Percentiles rank a stretch among this genome's conserved stretches.
These are phyloP conservation scores for Thermochaetoides thermophila DNA, from an alignment of 495 filamentous ascomycete species.

Conservation along the genomic window DNA sequence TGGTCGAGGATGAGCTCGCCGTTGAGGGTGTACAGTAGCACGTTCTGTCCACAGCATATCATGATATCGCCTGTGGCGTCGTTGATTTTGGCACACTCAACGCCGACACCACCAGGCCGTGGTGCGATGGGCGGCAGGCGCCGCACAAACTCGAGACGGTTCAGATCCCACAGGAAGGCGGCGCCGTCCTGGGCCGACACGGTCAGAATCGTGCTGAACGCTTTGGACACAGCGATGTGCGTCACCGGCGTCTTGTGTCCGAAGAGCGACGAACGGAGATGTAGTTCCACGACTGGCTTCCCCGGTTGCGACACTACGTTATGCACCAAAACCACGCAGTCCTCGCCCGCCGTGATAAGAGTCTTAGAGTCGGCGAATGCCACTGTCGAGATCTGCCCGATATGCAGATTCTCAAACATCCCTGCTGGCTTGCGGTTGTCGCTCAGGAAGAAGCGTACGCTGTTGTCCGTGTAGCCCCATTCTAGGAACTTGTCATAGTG, in stretches of 20 bases:
- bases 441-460: constrained; percentile 72
- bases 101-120: too few species aligned
- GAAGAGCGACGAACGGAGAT: constrained; percentile 69
- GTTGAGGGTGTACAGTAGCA: constrained; percentile 79
- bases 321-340: constrained; percentile 83
- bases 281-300: constrained; percentile 58
- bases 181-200: constrained; percentile 59
- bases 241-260: constrained; percentile 75
- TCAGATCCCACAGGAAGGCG: constrained; percentile 85
- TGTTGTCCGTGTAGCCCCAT: constrained; percentile 91
- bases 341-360: constrained; percentile 76
- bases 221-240: constrained; percentile 66
- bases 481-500: constrained; percentile 81
- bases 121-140: constrained; percentile 49
- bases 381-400: constrained; percentile 68
- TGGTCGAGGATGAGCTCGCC: constrained; percentile 69
- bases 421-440: constrained; percentile 64
- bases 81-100: constrained; percentile 71
- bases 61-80: constrained; percentile 80
- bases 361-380: constrained; percentile 80
- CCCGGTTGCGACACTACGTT: constrained; percentile 37
- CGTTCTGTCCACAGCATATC: constrained; percentile 57
- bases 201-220: constrained; percentile 74
- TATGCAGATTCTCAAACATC: constrained; percentile 84
- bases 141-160: constrained; percentile 71